Evolutionary conservation across 2,329 filamentous ascomycete genomes (phyloP).

Genomic region (Dothidotthia symphoricarpi): DNA sequence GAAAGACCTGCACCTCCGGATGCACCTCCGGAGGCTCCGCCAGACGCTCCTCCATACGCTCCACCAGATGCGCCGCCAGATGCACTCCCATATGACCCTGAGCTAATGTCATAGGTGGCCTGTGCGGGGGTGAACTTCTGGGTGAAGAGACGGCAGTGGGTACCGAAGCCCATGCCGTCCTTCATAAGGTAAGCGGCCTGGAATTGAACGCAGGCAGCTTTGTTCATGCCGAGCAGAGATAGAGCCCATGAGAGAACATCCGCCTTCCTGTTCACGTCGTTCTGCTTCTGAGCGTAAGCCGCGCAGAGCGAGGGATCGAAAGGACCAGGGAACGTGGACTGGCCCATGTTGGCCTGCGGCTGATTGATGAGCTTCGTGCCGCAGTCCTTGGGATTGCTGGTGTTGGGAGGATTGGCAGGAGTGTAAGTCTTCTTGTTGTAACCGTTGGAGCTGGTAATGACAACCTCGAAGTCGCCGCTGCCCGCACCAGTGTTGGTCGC

Average conservation of each 20-base stretch:
- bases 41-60: too few species aligned
- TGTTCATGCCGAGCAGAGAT: constrained; percentile 19
- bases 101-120: constrained; percentile 23
- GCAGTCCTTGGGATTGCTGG: constrained; percentile 24
- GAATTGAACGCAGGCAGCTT: constrained; percentile 25
- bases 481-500: constrained; percentile 21
- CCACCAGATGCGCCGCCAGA: too few species aligned
- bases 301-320: constrained; percentile 26
- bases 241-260: constrained; percentile 14
- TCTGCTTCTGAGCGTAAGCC: constrained; percentile 25
- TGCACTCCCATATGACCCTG: too few species aligned
- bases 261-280: constrained; percentile 17
- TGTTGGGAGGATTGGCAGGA: constrained; percentile 21
- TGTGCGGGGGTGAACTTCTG: constrained; percentile 19
- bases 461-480: constrained; percentile 27
- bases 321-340: constrained; percentile 27
- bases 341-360: constrained; percentile 25
- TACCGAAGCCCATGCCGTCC: constrained; percentile 22
- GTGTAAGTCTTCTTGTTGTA: constrained; percentile 27
- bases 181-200: constrained; percentile 26
- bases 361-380: constrained; percentile 23
- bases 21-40: too few species aligned
- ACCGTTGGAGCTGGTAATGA: constrained; percentile 35
- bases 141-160: constrained; percentile 29
- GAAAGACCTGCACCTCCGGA: too few species aligned